Conservation (phyloP, 2,329 filamentous ascomycete species). For the Pseudocercospora eumusae region DNA sequence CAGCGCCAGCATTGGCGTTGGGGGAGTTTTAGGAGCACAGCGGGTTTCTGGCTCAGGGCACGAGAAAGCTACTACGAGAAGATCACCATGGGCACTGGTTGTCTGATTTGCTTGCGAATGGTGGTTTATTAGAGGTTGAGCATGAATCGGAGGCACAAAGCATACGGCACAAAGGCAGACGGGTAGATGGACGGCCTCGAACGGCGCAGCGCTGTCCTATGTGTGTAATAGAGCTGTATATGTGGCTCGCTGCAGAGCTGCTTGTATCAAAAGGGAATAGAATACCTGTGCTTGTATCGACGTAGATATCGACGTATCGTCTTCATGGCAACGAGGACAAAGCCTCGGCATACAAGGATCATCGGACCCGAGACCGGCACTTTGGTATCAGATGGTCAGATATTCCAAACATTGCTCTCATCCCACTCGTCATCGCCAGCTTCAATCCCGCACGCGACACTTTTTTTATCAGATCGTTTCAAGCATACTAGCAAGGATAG, state of each 20-base stretch:
- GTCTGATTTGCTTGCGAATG: not conserved
- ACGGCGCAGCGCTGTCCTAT: not conserved
- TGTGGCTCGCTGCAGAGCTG: conserved; percentile 10
- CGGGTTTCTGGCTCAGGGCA: not conserved
- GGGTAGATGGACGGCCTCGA: not conserved
- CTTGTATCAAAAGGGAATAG: conserved; percentile 6
- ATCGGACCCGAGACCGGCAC: not conserved
- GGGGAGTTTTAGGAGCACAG: not conserved
- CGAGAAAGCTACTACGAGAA: not conserved
- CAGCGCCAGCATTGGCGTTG: not conserved
- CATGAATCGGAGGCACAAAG: conserved; percentile 1
- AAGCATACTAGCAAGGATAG: not conserved
- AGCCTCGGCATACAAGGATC: not conserved
- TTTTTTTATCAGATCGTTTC: conserved; percentile 5
- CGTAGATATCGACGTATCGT: not conserved
- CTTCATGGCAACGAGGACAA: not conserved
- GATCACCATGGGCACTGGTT: not conserved
- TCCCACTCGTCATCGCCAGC: not conserved
- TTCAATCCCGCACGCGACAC: not conserved
- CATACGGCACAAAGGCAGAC: not conserved
- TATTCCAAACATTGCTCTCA: not conserved
- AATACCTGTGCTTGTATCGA: not conserved
- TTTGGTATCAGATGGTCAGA: conserved; percentile 1
- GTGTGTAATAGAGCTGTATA: conserved; percentile 1
- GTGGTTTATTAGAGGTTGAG: not conserved